Conservation (phyloP, 2,329 filamentous ascomycete genomes). For the Phoma herbarum region DNA sequence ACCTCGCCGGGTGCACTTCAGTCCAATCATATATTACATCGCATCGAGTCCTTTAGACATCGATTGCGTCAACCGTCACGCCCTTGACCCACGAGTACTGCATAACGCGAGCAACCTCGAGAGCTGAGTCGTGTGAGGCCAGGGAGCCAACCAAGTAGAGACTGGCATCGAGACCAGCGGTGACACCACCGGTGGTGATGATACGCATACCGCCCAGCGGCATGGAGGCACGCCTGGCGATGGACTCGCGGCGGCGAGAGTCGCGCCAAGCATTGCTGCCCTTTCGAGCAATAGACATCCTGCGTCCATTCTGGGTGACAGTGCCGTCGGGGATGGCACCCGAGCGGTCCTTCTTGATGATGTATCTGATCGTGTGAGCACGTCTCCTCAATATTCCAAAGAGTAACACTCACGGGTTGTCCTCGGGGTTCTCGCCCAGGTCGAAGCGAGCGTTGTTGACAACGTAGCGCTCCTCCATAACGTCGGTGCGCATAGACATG, state of each 20-base stretch:
- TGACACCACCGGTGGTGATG: conserved; percentile 81
- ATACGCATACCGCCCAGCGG: conserved; percentile 74
- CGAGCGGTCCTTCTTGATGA: conserved; percentile 68
- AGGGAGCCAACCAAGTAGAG: conserved; percentile 86
- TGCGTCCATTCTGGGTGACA: conserved; percentile 48
- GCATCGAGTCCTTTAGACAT: conserved; percentile 67
- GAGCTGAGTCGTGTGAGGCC: conserved; percentile 78
- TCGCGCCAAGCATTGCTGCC: conserved; percentile 84
- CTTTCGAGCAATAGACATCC: conserved; percentile 68
- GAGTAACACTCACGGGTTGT: conserved; percentile 62
- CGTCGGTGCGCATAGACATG: conserved; percentile 79
- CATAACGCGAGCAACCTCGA: conserved; percentile 77
- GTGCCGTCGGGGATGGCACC: conserved; percentile 64
- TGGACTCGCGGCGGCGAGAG: conserved; percentile 81
- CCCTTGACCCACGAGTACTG: conserved; percentile 90
- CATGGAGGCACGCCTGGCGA: conserved; percentile 79
- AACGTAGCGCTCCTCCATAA: conserved; percentile 85
- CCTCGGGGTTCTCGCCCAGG: conserved; percentile 77
- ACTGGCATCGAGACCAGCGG: conserved; percentile 81
- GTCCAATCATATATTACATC: conserved; percentile 36
- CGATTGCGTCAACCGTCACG: conserved; percentile 82
- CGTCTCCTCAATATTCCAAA: background rate
- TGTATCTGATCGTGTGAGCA: conserved; percentile 72
- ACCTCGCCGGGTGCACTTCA: conserved; percentile 32
- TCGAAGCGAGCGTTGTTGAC: conserved; percentile 93